phyloP scores from a whole-genome alignment of 2,329 filamentous ascomycete genomes.

The Aspergillus jensenii region DNA sequence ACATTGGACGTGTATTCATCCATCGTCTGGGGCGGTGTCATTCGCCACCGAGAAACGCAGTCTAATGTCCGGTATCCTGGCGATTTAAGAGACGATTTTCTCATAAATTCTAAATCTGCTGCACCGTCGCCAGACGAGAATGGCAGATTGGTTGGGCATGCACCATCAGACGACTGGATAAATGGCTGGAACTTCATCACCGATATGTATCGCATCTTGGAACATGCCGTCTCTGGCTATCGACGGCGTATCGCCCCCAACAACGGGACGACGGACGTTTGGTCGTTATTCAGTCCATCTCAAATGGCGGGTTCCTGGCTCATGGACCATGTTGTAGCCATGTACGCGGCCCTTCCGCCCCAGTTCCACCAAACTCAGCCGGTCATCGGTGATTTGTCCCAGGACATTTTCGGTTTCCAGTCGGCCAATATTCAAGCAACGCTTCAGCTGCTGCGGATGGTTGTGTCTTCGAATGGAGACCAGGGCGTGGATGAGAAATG shows the following conservation, averaged over 20 bases:
- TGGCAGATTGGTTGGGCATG: background rate
- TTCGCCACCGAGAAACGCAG: conserved; percentile 1
- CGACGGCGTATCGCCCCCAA: background rate
- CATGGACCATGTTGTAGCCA: conserved; percentile 1
- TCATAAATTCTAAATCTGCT: background rate
- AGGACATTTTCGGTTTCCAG: conserved; percentile 6
- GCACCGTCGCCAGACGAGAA: background rate
- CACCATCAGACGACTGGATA: background rate
- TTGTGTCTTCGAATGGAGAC: conserved; percentile 1
- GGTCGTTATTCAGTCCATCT: background rate
- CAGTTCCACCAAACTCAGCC: background rate
- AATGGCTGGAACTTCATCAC: conserved; percentile 3
- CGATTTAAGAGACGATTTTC: background rate
- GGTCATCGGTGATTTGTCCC: background rate
- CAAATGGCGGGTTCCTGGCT: background rate
- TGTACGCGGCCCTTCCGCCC: background rate
- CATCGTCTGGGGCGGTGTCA: conserved; percentile 2
- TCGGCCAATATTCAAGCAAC: conserved; percentile 6
- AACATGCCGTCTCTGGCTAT: conserved; percentile 1
- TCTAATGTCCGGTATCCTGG: conserved; percentile 3
- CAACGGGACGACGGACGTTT: background rate
- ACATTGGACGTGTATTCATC: conserved; percentile 5
- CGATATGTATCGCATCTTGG: conserved; percentile 3
- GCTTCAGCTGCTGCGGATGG: conserved; percentile 5
- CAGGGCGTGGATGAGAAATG: conserved; percentile 1